Base-by-base conservation (phyloP, 495 filamentous ascomycete genomes). In the Penicillium cataractarum region DNA sequence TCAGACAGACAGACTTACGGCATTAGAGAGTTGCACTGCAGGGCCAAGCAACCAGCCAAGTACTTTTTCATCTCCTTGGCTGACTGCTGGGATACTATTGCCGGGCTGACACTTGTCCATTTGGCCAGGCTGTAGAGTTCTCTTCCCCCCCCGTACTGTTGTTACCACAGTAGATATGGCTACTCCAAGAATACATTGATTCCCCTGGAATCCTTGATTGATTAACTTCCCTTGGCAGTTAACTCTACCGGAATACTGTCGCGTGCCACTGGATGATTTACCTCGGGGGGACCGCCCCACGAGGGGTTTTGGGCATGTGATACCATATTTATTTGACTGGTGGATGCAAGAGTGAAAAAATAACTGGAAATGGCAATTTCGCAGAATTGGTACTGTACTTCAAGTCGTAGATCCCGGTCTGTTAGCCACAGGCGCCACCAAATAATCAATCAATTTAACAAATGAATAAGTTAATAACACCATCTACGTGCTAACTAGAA, bases 241-340 rank as follows among this genome's bases (percentile, higher is more conserved):
- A 8, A n/a, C n/a, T 46, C 40, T 46, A 12, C 40, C 40, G 40
- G 40, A 51, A 24, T 13, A 21, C 19, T 33, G 53, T 63, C 58
- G 61, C 60, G 58, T 67, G 67, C 58, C 67, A 57, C 32, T 33
- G 60, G 50, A 42, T 67, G 53, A 63, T 66, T 66, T 61, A 60
- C 64, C 60, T 66, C 64, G 55, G 61, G 46, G 26, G 13, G 10
- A 9, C 19, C 7, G 4, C 46, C 26, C n/a, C 42, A 46, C 42
- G 21, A 46, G 42, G 46, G 44, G n/a, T n/a, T 55, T 42, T 21
- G 10, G 46, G 51, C 65, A 68, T 68, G 68, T 71, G 68, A 71
- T 33, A 35, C 55, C 29, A 19, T 50, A 54, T 55, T 19, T 8
- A 9, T 31, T 17, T n/a, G 15, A 40, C 5, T 15, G 39, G 39